A percentile compares a stretch with the other conserved stretches of the same genome.
Conservation (phyloP, 2,329 filamentous ascomycete species). For the Cercospora berteroae region DNA sequence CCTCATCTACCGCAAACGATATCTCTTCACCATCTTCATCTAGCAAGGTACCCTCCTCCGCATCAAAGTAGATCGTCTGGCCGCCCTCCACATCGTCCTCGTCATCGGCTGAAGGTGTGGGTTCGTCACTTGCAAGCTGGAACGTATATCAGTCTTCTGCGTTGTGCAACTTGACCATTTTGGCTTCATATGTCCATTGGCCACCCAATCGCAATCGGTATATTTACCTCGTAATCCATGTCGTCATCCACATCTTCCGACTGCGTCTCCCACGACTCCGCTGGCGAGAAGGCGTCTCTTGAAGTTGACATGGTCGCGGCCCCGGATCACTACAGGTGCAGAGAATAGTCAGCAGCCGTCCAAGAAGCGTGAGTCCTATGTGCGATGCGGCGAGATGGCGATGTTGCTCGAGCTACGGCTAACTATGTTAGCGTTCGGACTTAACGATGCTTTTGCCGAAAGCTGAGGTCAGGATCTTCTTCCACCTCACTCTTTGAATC, state of each 20-base stretch:
- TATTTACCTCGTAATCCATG: conserved; percentile 49
- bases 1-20: conserved; percentile 27
- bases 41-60: conserved; percentile 39
- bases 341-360: neutral
- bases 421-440: neutral
- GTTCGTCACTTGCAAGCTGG: conserved; percentile 40
- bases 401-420: neutral
- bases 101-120: conserved; percentile 35
- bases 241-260: conserved; percentile 46
- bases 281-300: conserved; percentile 19
- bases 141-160: conserved; percentile 5
- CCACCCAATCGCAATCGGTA: neutral
- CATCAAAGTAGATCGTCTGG: conserved; percentile 39
- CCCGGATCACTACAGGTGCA: neutral
- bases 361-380: neutral
- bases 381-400: neutral
- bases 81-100: conserved; percentile 45
- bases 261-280: conserved; percentile 27
- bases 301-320: conserved; percentile 13
- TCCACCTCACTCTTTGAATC: neutral
- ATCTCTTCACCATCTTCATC: conserved; percentile 32
- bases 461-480: neutral
- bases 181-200: conserved; percentile 16
- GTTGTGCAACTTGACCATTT: neutral
- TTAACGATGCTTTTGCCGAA: neutral